Evolutionary conservation across 371 early-diverging fungal genomes (phyloP).

Genomic region (Umbelopsis sp.): DNA sequence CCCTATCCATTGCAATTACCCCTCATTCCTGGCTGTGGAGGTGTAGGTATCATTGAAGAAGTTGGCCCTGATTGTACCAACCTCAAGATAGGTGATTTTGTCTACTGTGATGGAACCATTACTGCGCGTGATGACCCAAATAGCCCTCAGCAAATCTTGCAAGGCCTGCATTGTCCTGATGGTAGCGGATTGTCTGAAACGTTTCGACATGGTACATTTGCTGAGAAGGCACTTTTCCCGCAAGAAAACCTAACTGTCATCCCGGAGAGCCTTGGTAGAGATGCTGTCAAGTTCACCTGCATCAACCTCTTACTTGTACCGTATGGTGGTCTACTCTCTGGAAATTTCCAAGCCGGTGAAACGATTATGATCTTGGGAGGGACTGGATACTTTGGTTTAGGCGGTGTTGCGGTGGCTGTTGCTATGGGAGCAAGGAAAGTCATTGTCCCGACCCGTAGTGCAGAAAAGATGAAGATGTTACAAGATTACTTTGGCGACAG

Average conservation of each 20-base stretch:
- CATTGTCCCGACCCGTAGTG: conserved; percentile 26
- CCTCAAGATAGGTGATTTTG: conserved; percentile 27
- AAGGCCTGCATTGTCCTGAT: conserved; percentile 20
- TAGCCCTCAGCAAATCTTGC: conserved; percentile 22
- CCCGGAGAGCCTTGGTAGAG: conserved; percentile 4
- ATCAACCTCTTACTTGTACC: conserved; percentile 25
- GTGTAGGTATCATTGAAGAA: conserved; percentile 28
- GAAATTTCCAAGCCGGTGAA: conserved; percentile 25
- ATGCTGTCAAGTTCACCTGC: conserved; percentile 17
- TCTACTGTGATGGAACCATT: conserved; percentile 27
- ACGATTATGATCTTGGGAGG: conserved; percentile 26
- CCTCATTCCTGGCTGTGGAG: conserved; percentile 28
- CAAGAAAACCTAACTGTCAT: conserved; percentile 30
- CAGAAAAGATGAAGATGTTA: conserved; percentile 20
- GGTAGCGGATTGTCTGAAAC: conserved; percentile 19
- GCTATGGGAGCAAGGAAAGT: conserved; percentile 28
- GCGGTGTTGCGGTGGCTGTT: conserved; percentile 24
- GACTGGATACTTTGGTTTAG: conserved; percentile 27
- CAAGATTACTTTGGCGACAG: conserved; percentile 19
- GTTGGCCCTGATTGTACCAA: conserved; percentile 22
- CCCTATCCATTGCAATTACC: conserved; percentile 26
- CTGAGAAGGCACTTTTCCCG: conserved; percentile 27
- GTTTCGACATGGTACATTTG: conserved; percentile 27
- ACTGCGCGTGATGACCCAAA: conserved; percentile 29
- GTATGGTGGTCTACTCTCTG: conserved; percentile 24